Conservation (phyloP, 176 grass and related monocot species). For the Stipa capillata region DNA sequence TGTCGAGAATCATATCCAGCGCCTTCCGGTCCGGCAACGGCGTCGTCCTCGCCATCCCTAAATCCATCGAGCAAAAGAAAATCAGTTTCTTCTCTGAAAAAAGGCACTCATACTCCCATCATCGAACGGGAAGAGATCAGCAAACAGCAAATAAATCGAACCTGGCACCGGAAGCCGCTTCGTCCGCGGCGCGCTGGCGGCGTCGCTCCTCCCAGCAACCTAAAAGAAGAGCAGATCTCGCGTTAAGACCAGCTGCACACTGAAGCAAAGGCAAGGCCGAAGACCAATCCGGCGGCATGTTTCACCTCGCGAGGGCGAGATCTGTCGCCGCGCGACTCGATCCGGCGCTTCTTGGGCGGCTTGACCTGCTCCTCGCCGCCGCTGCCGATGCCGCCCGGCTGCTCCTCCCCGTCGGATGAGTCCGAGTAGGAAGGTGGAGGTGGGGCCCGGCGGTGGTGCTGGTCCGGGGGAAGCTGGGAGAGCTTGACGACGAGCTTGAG, state of each 20-base stretch:
- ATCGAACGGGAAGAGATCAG: background rate
- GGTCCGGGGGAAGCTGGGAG: conserved; percentile 33
- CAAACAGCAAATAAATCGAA: conserved; percentile 31
- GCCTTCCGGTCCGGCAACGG: conserved; percentile 69
- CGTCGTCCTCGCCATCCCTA: conserved; percentile 42
- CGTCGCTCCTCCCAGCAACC: conserved; percentile 42
- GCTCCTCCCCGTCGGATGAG: conserved; percentile 30
- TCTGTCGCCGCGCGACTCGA: conserved; percentile 55
- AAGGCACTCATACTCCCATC: conserved; percentile 1
- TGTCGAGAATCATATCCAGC: conserved; percentile 83
- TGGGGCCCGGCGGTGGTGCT: conserved; percentile 24
- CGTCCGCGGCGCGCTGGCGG: conserved; percentile 36
- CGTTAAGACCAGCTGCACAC: conserved; percentile 12
- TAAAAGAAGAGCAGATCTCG: conserved; percentile 41
- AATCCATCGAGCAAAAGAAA: background rate
- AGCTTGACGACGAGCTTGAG: conserved; percentile 85
- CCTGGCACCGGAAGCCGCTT: conserved; percentile 57
- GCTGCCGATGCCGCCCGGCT: conserved; percentile 20
- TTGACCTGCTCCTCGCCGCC: conserved; percentile 64
- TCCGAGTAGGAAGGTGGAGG: conserved; percentile 37
- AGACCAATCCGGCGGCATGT: background rate
- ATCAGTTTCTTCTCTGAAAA: conserved; percentile 6
- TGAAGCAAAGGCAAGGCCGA: conserved; percentile 8
- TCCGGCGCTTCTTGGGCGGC: conserved; percentile 89
- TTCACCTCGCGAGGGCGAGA: conserved; percentile 41